Evolutionary conservation across 2,329 filamentous ascomycete genomes (phyloP).

Genomic region (Neofusicoccum laricinum): DNA sequence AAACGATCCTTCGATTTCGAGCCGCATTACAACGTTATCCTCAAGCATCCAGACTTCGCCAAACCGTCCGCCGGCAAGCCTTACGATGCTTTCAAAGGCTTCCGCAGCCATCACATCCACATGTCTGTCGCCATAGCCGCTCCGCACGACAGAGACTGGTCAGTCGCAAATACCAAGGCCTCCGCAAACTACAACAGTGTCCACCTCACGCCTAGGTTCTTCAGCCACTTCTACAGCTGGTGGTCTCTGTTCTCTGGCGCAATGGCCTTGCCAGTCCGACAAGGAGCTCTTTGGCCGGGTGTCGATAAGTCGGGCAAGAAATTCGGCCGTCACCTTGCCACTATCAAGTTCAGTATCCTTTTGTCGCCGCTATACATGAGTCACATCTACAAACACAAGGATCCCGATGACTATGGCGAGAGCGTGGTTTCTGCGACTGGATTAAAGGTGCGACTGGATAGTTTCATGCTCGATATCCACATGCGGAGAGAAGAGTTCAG

Average conservation of each 20-base stretch:
- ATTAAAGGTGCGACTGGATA: slow-evolving; percentile 93
- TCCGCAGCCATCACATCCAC: slow-evolving; percentile 94
- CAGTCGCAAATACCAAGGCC: slow-evolving; percentile 67
- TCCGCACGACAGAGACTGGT: slow-evolving; percentile 84
- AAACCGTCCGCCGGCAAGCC: slow-evolving; percentile 53
- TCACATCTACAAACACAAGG: slow-evolving; percentile 98
- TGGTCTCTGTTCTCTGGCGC: slow-evolving; percentile 95
- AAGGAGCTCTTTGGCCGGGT: slow-evolving; percentile 86
- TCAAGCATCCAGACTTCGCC: slow-evolving; percentile 76
- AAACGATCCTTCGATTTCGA: slow-evolving; percentile 81
- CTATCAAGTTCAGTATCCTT: slow-evolving; percentile 94
- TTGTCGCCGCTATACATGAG: slow-evolving; percentile 91
- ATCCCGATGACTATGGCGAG: slow-evolving; percentile 79
- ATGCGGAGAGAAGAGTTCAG: slow-evolving; percentile 90
- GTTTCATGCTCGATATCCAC: slow-evolving; percentile 95
- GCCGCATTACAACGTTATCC: slow-evolving; percentile 85
- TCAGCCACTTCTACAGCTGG: slow-evolving; percentile 97
- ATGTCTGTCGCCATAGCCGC: slow-evolving; percentile 89
- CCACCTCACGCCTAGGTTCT: slow-evolving; percentile 91
- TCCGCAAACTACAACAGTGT: slow-evolving; percentile 95
- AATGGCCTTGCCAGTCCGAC: slow-evolving; percentile 90
- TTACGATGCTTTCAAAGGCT: slow-evolving; percentile 96
- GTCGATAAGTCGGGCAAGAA: slow-evolving; percentile 98
- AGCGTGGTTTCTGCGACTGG: slow-evolving; percentile 84
- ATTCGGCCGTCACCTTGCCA: slow-evolving; percentile 94